Conservation (phyloP, 352 stramenopile genomes). For the Thalassiosira delicatula region DNA sequence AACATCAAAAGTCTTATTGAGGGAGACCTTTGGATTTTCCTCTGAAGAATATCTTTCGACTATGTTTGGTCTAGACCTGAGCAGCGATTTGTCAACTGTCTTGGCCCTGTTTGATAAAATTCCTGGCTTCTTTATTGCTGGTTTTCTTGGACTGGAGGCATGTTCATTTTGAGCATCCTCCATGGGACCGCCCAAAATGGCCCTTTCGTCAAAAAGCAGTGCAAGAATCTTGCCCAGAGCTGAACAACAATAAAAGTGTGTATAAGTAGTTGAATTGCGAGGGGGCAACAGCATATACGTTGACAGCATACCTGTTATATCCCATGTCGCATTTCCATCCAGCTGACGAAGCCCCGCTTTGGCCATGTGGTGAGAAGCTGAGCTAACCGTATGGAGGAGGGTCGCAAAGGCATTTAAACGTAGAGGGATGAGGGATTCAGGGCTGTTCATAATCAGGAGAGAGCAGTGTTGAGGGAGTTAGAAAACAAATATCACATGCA, state of each 20-base stretch:
- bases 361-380: conserved; percentile 70
- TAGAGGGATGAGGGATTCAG: conserved; percentile 75
- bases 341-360: conserved; percentile 77
- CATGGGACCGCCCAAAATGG: conserved; percentile 57
- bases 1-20: conserved; percentile 55
- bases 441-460: conserved; percentile 43
- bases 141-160: conserved; percentile 24
- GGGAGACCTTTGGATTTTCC: conserved; percentile 32
- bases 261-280: background rate
- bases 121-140: conserved; percentile 43
- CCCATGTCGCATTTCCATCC: conserved; percentile 78
- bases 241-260: background rate
- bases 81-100: conserved; percentile 26
- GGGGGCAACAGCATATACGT: background rate
- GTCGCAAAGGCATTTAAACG: conserved; percentile 83
- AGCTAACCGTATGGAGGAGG: conserved; percentile 76
- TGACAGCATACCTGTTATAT: conserved; percentile 51
- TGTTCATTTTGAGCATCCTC: conserved; percentile 35
- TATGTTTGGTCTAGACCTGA: conserved; percentile 34
- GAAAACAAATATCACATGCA: background rate
- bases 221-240: conserved; percentile 60
- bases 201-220: conserved; percentile 64
- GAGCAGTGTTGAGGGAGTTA: background rate
- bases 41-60: conserved; percentile 64
- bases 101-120: conserved; percentile 57